phyloP scores from a whole-genome alignment of 352 stramenopile species.

The Globisporangium ultimum region DNA sequence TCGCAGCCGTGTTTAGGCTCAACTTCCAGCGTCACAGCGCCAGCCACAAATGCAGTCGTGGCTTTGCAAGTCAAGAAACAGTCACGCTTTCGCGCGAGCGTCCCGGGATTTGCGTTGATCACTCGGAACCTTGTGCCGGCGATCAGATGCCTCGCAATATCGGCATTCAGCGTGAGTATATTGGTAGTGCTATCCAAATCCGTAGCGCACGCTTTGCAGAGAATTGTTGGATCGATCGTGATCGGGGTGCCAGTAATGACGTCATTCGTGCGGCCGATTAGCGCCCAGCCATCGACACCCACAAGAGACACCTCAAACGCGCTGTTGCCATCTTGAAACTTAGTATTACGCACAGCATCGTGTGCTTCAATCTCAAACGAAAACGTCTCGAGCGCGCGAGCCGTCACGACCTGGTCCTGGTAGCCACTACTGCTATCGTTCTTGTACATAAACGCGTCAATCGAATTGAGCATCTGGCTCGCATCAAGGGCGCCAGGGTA shows the following conservation, averaged over 20 bases:
- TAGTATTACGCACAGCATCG: constrained; percentile 78
- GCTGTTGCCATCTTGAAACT: constrained; percentile 82
- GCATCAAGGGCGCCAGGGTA: constrained; percentile 76
- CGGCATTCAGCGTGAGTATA: constrained; percentile 50
- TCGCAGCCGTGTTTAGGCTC: constrained; percentile 51
- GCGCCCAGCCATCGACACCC: constrained; percentile 83
- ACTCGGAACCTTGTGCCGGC: constrained; percentile 60
- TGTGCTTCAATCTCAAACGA: constrained; percentile 80
- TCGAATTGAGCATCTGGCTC: constrained; percentile 49
- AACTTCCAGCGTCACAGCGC: constrained; percentile 38
- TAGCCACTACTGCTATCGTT: constrained; percentile 30
- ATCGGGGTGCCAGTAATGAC: constrained; percentile 33
- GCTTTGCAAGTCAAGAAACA: constrained; percentile 69
- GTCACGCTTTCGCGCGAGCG: constrained; percentile 41
- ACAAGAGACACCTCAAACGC: constrained; percentile 81
- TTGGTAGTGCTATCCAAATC: constrained; percentile 38
- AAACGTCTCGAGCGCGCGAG: constrained; percentile 41
- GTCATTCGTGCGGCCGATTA: constrained; percentile 85
- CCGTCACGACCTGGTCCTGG: constrained; percentile 15
- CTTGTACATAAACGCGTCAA: constrained; percentile 36
- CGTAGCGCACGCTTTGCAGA: constrained; percentile 58
- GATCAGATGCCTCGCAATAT: constrained; percentile 58
- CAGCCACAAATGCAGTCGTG: constrained; percentile 29
- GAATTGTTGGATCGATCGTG: constrained; percentile 35
- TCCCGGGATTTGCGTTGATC: constrained; percentile 53